phyloP scores from a whole-genome alignment of 768 basidiomycete species.

The Butyriboletus loyo region DNA sequence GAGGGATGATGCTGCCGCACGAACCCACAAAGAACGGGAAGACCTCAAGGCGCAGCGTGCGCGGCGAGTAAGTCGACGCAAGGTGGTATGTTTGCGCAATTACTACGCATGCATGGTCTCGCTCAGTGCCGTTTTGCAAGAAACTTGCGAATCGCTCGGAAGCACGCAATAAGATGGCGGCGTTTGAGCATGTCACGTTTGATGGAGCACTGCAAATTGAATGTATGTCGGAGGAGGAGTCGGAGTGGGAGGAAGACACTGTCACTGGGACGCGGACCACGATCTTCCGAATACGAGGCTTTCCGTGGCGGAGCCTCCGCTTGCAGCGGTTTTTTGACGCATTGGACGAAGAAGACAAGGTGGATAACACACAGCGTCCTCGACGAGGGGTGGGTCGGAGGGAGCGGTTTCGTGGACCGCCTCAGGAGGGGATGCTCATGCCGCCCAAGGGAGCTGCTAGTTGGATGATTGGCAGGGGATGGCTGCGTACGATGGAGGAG shows the following conservation, averaged over 20 bases:
- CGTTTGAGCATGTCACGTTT: constrained; percentile 61
- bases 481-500: constrained; percentile 46
- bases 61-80: constrained; percentile 58
- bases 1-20: constrained; percentile 45
- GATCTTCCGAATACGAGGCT: constrained; percentile 53
- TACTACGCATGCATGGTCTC: no score
- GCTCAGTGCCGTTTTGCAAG: constrained; percentile 33
- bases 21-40: constrained; percentile 49
- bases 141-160: constrained; percentile 68
- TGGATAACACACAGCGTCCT: constrained; percentile 44
- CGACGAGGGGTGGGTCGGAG: constrained; percentile 58
- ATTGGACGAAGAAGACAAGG: constrained; percentile 56
- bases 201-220: constrained; percentile 70
- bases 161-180: constrained; percentile 49
- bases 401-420: constrained; percentile 50
- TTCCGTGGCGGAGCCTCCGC: constrained; percentile 66
- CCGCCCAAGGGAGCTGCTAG: constrained; percentile 62
- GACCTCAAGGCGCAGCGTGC: constrained; percentile 60
- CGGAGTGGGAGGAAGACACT: constrained; percentile 47
- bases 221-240: constrained; percentile 82
- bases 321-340: constrained; percentile 56
- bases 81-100: constrained; percentile 45
- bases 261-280: constrained; percentile 30
- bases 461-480: constrained; percentile 77
- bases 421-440: constrained; percentile 53